Evolutionary conservation across 208 protist genomes (phyloP), one percentile per base, ranked within the genome.

Genomic region (Acanthamoeba healyi): DNA sequence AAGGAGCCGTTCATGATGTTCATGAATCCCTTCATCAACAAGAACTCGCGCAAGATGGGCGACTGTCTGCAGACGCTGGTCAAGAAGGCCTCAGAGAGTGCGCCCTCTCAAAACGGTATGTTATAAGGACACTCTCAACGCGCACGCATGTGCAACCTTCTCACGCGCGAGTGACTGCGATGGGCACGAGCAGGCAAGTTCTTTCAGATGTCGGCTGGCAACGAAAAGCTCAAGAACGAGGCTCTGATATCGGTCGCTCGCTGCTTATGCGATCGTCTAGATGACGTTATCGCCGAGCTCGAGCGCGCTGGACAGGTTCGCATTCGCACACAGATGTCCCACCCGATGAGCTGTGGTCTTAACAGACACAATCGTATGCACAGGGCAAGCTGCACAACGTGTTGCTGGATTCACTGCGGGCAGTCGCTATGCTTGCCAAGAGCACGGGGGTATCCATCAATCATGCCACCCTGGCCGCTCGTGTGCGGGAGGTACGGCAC

Each of bases 1-100:
- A 92, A 92, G 44, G 86, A 92, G 86, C 40, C 86, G 9, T 92
- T 92, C 86, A 92, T 92, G 86, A 77, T 74, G 56, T 67, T 77
- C 86, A 92, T 92, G 86, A 92, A 92, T n/a, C 58, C 51, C 49
- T 92, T 92, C 61, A 49, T 92, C 40, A 54, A 38, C 34, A 54
- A 42, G 40, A 92, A 92, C 26, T 74, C 49, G 14, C 34, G 42
- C 0, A 46, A 46, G 34, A 92, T 92, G 86, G 22, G 2, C 17
- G 86, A 92, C 86, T 92, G 49, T 38, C 36, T 92, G 24, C 56
- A 92, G 34, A 74, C 86, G 7, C 40, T 92, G n/a, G 81, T 81
- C 72, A 81, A 81, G 40, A 81, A 81, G 72, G 38, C 72, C 40
- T 51, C 72, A 6, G 72, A 81, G 12, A 81, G 24, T 22, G 51